Evolutionary conservation across 225 moss, liverwort and hornwort species (phyloP).

Genomic region (Lunularia cruciata): DNA sequence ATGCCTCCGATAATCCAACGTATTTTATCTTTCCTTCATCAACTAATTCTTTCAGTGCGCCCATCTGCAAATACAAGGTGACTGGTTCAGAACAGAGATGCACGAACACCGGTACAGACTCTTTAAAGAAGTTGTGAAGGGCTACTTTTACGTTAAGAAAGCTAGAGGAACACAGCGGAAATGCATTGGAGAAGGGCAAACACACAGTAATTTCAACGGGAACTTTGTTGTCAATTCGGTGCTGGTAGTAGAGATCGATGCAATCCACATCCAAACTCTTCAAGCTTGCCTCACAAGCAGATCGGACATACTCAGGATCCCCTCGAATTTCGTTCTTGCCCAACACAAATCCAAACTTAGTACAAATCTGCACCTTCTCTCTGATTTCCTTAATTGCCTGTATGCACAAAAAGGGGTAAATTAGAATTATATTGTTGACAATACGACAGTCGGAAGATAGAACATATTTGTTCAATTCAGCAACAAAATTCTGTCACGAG

Average conservation of each 20-base stretch:
- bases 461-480: too few species aligned
- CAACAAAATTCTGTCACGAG: background rate
- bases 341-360: too few species aligned
- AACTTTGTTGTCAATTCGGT: conserved; percentile 34
- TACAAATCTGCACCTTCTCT: too few species aligned
- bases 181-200: background rate
- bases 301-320: conserved; percentile 42
- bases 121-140: too few species aligned
- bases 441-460: too few species aligned
- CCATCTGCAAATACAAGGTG: conserved; percentile 31
- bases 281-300: conserved; percentile 31
- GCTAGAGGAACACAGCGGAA: background rate
- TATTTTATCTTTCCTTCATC: conserved; percentile 71
- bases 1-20: conserved; percentile 44
- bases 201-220: conserved; percentile 51
- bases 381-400: too few species aligned
- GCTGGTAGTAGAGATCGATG: conserved; percentile 47
- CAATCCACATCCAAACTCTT: conserved; percentile 48
- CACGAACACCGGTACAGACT: background rate
- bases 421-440: too few species aligned
- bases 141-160: too few species aligned
- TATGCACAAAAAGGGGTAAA: too few species aligned
- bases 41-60: conserved; percentile 61
- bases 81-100: background rate
- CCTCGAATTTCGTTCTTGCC: background rate